Evolutionary conservation across 345 rosid species (phyloP).

Genomic region (Eucalyptus pauciflora): DNA sequence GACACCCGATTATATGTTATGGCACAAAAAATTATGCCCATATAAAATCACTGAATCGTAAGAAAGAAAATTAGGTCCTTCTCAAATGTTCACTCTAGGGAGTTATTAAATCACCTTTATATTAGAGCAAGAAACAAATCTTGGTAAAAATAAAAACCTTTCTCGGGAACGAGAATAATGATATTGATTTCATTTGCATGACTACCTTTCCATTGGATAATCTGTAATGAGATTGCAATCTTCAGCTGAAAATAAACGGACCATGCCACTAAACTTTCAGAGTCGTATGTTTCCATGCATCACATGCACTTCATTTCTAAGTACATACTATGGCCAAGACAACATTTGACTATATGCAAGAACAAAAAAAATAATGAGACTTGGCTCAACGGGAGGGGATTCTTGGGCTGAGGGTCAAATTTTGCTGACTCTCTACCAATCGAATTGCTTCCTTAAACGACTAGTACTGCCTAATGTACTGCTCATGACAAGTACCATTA

Average conservation of each 20-base stretch:
- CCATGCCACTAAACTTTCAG: not conserved
- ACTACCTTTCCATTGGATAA: not conserved
- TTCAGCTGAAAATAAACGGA: not conserved
- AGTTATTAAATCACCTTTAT: not conserved
- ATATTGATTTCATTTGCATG: not conserved
- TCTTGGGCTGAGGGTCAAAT: not conserved
- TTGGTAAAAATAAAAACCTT: not conserved
- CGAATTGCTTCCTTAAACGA: not conserved
- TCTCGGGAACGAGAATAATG: not conserved
- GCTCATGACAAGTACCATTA: not conserved
- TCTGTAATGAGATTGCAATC: not conserved
- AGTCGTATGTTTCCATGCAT: not conserved
- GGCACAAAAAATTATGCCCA: not conserved
- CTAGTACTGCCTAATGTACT: not conserved
- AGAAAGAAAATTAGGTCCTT: not conserved
- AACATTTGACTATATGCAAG: not conserved
- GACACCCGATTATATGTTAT: not conserved
- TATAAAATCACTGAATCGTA: not conserved
- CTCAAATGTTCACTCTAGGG: not conserved
- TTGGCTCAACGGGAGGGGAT: not conserved
- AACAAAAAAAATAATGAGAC: not conserved
- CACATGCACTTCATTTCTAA: not conserved
- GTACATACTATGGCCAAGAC: not conserved
- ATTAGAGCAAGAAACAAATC: not conserved
- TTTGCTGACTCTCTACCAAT: not conserved